Conservation (phyloP, 2,329 filamentous ascomycete species). For the Paraphaeosphaeria sporulosa region DNA sequence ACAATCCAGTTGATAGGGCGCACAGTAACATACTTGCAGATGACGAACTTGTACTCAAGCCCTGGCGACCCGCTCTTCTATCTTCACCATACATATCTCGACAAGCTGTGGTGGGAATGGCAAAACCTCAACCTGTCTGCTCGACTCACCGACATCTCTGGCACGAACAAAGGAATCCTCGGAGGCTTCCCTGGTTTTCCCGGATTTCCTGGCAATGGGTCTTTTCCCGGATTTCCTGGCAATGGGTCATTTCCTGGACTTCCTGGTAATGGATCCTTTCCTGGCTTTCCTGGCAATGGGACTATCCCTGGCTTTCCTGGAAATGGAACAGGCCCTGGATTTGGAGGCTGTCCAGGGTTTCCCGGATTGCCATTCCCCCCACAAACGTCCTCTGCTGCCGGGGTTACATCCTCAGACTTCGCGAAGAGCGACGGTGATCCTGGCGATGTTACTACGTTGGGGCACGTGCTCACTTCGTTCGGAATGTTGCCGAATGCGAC, state of each 20-base stretch:
- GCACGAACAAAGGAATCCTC: conserved; percentile 17
- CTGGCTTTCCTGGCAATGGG: conserved; percentile 2
- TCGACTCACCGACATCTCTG: conserved; percentile 23
- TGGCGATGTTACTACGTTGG: conserved; percentile 24
- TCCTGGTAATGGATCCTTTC: conserved; percentile 4
- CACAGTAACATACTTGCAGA: no score
- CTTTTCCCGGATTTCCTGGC: no score
- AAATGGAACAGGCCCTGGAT: not conserved
- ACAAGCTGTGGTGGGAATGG: no score
- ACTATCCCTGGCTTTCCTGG: conserved; percentile 1
- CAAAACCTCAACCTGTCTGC: conserved; percentile 12
- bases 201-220: no score
- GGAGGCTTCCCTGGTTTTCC: conserved; percentile 7
- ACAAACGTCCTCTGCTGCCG: not conserved
- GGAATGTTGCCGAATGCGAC: conserved; percentile 24
- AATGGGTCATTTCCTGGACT: conserved; percentile 4
- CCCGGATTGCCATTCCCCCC: not conserved
- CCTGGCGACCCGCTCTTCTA: no score
- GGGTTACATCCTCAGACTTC: not conserved
- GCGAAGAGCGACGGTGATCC: conserved; percentile 22
- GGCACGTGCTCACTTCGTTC: conserved; percentile 27
- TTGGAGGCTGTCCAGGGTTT: not conserved
- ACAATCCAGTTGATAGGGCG: no score
- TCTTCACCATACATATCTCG: no score
- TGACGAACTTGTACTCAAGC: no score